Base-by-base conservation (phyloP, 2,329 filamentous ascomycete species). In the Fusarium mangiferae region DNA sequence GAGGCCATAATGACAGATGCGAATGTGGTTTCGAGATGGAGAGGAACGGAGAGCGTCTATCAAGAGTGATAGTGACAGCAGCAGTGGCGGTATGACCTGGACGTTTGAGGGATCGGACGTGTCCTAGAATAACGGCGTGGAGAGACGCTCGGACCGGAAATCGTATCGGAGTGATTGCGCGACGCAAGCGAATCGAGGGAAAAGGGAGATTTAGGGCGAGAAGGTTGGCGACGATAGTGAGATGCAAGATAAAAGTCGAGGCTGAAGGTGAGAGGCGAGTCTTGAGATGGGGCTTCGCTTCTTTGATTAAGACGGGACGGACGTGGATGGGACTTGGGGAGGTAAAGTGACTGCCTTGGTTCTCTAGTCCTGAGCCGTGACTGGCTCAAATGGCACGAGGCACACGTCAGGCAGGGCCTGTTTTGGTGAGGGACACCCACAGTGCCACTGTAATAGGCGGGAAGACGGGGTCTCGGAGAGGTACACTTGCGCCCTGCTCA, bases 1-100 rank as follows among this genome's bases (percentile, higher is more conserved):
- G 93, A 90, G 85, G 95, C 93, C 96, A 98, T 98, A 83, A 79
- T 87, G 82, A 76, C 55, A 52, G 69, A 66, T 66, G 74, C 75
- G 74, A 75, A 75, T 77, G 75, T 72, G 51, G 46, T 64, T 76
- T 77, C 68, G 70, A 77, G 74, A 72, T 68, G 70, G 63, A 74
- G 68, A 66, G 66, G 46, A 60, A 60, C 42, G 30, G 49, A 63
- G 65, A 68, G 66, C 33, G 65, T 62, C 72, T 72, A 70, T 55
- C 60, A 49, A 58, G 36, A 68, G 33, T 59, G 60, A 62, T 62
- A 62, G 63, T 39, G 22, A 20, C 30, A 68, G 63, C 54, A 69
- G 67, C 66, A 55, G 76, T 76, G 68, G 75, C 75, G 77, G 77
- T 76, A 76, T 77, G 66, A 66, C 54, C 68, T 74, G 68, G 57